These are phyloP conservation scores for Barnettozyma vustinii DNA, from an alignment of 805 yeast genomes.

Conservation along the genomic window DNA sequence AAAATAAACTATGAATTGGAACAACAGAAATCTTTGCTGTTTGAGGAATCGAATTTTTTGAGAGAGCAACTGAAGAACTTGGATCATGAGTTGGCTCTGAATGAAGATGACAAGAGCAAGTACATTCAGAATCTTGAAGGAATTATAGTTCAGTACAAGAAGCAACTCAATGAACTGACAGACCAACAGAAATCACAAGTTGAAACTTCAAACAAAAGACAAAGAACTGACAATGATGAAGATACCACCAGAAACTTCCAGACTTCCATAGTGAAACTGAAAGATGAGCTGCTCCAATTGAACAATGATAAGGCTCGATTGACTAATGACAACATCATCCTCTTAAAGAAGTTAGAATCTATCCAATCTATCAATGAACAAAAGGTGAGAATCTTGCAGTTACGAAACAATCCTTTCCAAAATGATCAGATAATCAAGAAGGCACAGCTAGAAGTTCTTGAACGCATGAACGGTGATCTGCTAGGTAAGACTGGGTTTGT, in stretches of 20 bases:
- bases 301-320: slow-evolving; percentile 32
- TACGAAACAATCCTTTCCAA: slow-evolving; percentile 59
- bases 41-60: slow-evolving; percentile 53
- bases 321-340: slow-evolving; percentile 30
- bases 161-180: slow-evolving; percentile 9
- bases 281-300: slow-evolving; percentile 36
- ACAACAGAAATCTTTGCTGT: slow-evolving; percentile 46
- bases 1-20: slow-evolving; percentile 40
- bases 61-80: slow-evolving; percentile 49
- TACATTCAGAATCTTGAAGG: slow-evolving; percentile 23
- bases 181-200: slow-evolving; percentile 37
- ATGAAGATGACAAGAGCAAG: slow-evolving; percentile 18
- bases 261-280: slow-evolving; percentile 29
- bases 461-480: slow-evolving; percentile 55
- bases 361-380: slow-evolving; percentile 31
- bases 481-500: slow-evolving; percentile 25
- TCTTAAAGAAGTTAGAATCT: slow-evolving; percentile 34
- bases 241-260: slow-evolving; percentile 21
- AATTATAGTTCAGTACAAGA: slow-evolving; percentile 51
- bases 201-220: slow-evolving; percentile 27
- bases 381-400: slow-evolving; percentile 49
- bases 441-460: slow-evolving; percentile 43
- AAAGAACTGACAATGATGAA: slow-evolving; percentile 21
- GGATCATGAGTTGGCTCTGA: slow-evolving; percentile 29
- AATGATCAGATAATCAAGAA: slow-evolving; percentile 58